Base-by-base conservation (phyloP, 495 filamentous ascomycete species). In the Glarea lozoyensis region DNA sequence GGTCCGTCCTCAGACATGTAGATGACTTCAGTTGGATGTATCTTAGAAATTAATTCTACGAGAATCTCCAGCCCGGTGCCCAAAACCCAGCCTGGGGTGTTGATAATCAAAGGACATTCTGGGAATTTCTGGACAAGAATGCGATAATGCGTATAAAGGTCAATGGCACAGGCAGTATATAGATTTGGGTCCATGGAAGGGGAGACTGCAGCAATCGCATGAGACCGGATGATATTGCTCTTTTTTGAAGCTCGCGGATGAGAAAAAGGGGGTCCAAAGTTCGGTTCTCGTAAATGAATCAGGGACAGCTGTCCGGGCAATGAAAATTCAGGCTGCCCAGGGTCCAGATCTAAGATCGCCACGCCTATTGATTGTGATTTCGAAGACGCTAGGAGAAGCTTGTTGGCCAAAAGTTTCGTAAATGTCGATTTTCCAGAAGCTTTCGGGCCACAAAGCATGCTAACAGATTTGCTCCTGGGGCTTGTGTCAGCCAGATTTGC, bases 371-470 rank as follows among this genome's bases (percentile, higher is more conserved):
- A 38, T 4, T 37, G 40, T n/a, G 31, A 58, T 4, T 62, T 61
- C 4, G 59, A 51, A 21, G 57, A 63, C 16, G 78, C 81, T 12
- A 42, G 43, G 18, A 90, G 63, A n/a, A 89, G 65, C 46, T 76
- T 73, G 59, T 94, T 95, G 10, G 72, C 59, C 15, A 94, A 65
- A n/a, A 86, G 64, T 37, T 79, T 82, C 32, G 78, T 76, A 50
- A 94, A 88, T 0, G 85, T 90, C 2, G 88, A 94, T 58, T 94
- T 94, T 12, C 88, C 88, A 11, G 86, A 84, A 1, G 75, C 80
- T 45, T 93, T 90, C 1, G 86, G 82, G 1, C 88, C 88, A 39
- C 80, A 86, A 2, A 90, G 58, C 43, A 90, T 66, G 3, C 78
- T 60, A 42, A 68, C 46, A 48, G 64, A 41, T 50, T 66, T 43